Evolutionary conservation across 2,329 filamentous ascomycete species (phyloP).

Genomic region (Onygenales sp.): DNA sequence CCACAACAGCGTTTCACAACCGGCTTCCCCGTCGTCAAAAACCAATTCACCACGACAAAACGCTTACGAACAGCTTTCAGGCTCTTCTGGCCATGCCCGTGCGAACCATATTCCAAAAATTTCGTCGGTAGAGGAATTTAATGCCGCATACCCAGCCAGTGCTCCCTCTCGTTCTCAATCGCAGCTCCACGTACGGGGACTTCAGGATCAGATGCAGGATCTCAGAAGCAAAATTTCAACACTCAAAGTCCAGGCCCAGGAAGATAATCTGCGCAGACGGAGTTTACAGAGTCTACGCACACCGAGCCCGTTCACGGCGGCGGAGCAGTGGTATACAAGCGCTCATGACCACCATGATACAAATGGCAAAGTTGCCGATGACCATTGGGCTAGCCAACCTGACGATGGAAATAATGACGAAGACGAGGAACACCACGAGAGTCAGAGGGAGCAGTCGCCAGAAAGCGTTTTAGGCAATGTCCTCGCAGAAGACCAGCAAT

Average conservation of each 20-base stretch:
- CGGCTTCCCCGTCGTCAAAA: background rate
- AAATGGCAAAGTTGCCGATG: constrained; percentile 12
- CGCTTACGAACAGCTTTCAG: background rate
- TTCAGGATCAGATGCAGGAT: constrained; percentile 78
- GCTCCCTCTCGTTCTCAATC: constrained; percentile 58
- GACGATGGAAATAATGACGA: constrained; percentile 2
- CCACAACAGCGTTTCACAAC: background rate
- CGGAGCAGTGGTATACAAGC: constrained; percentile 49
- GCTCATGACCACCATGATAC: constrained; percentile 27
- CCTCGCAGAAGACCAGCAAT: constrained; percentile 18
- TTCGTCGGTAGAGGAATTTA: constrained; percentile 23
- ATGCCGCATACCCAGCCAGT: constrained; percentile 29
- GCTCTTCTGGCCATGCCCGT: background rate
- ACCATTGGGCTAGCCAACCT: background rate
- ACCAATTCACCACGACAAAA: background rate
- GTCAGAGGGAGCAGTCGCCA: background rate
- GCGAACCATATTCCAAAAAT: constrained; percentile 10
- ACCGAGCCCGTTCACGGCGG: constrained; percentile 69
- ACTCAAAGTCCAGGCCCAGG: constrained; percentile 66
- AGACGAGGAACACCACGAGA: background rate
- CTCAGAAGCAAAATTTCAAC: constrained; percentile 77
- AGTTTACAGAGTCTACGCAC: constrained; percentile 68
- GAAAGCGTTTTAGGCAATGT: background rate
- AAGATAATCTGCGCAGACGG: constrained; percentile 66
- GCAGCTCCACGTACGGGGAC: constrained; percentile 59